Evolutionary conservation across 768 basidiomycete species (phyloP), one percentile per base, ranked within the genome.

Genomic region (Pleurotus platypus): DNA sequence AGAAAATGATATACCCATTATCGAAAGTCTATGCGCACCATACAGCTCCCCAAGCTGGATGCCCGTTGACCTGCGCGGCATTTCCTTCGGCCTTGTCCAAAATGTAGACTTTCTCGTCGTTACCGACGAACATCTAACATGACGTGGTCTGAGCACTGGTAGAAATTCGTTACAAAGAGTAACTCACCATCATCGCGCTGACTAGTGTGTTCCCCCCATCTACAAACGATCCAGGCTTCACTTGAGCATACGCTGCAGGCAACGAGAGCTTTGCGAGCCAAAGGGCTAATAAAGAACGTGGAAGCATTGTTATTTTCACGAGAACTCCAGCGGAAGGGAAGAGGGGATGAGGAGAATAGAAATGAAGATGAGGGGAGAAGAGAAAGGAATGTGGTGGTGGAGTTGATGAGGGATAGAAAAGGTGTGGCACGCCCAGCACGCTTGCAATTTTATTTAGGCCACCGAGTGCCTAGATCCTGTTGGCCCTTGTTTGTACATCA

Each of bases 11-110:
- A 56, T 30, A 37, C 2, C 16, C 8, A 43, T 11, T 1, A 22
- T 40, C 6, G 9, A 22, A 9, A 16, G n/a, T 15, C 30, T 22
- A 4, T 3, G 6, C 57, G 18, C 20, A 62, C 64, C 64, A 66
- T 11, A 65, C 65, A 2, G 84, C 62, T 22, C 79, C 87, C 78
- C 83, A 85, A 0, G 84, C 83, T 0, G 87, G 74, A 65, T 87
- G 87, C 2, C 78, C 79, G 48, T 77, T 73, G 57, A 89, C 78
- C 57, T 72, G 66, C 1, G 77, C 75, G 1, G 75, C 72, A 64
- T 90, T 90, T n/a, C 80, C 81, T 66, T 90, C 87, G 0, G 82
- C 79, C 75, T 92, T 92, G 74, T 92, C 90, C 8, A 91, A 72
- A 39, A 91, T 86, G 72, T 90, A 92, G 43, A 92, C 81, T 64